Conservation (phyloP, 1,284 basidiomycete genomes). For the Boletus albobrunnescens region DNA sequence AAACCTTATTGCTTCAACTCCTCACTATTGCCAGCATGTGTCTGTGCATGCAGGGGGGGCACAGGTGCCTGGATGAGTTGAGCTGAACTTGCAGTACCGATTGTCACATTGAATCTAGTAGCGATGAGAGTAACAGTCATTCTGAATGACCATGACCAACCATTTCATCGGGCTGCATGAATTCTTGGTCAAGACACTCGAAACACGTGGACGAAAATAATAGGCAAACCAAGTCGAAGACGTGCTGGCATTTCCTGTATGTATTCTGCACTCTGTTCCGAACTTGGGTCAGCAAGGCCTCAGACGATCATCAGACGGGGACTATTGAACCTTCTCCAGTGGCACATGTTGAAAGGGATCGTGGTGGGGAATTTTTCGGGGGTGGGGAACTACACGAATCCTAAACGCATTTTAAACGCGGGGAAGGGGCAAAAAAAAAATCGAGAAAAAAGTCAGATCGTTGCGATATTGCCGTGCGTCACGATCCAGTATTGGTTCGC, state of each 20-base stretch:
- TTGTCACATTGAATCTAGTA: constrained; percentile 54
- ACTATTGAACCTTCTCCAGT: constrained; percentile 32
- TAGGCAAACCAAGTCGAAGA: constrained; percentile 49
- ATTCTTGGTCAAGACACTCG: constrained; percentile 15
- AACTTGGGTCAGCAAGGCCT: constrained; percentile 8
- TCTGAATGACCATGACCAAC: constrained; percentile 33
- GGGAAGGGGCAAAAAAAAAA: constrained; percentile 14
- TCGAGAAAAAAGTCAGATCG: constrained; percentile 14
- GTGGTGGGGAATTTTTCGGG: constrained; percentile 11
- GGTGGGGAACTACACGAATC: background rate
- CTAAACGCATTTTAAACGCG: constrained; percentile 27
- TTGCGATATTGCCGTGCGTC: constrained; percentile 21
- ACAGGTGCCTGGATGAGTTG: constrained; percentile 56
- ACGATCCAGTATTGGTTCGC: constrained; percentile 27
- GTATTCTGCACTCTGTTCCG: constrained; percentile 31
- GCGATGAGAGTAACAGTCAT: constrained; percentile 20
- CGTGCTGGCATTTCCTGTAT: constrained; percentile 51
- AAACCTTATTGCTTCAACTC: constrained; percentile 9
- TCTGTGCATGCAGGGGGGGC: constrained; percentile 50
- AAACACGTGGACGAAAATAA: constrained; percentile 11
- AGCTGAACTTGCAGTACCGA: constrained; percentile 66
- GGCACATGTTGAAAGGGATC: constrained; percentile 23
- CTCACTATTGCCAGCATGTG: constrained; percentile 79
- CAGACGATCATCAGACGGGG: background rate
- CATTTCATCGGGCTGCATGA: constrained; percentile 53